Base-by-base conservation (phyloP, 208 protist species). In the Crithidia brevicula region DNA sequence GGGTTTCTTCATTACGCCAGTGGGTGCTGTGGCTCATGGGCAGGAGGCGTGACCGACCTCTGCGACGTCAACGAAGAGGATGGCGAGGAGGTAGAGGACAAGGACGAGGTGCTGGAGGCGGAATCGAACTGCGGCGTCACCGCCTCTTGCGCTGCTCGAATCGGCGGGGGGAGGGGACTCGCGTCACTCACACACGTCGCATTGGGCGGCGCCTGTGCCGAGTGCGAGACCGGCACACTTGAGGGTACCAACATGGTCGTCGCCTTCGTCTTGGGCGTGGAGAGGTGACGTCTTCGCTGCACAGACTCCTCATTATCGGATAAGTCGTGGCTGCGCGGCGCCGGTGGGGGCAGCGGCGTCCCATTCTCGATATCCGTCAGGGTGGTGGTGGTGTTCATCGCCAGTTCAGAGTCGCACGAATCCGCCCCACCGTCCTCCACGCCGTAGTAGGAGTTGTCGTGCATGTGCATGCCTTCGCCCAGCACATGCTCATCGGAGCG, bases 341-440 rank as follows among this genome's bases (percentile, higher is more conserved):
- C 10, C 27, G 36, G 49, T n/a, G n/a, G n/a, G n/a, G n/a, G n/a
- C 57, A 36, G 2, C 38, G 49, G 49, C 11, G 58, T 34, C 38
- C 18, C 27, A 25, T 16, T 50, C 25, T 20, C n/a, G 7, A 34
- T 45, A 18, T 51, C 58, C 11, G 27, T 61, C 20, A 51, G 36
- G 3, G 58, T 66, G 25, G 50, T 66, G 47, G 50, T 66, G 40
- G n/a, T n/a, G n/a, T n/a, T n/a, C n/a, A n/a, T n/a, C n/a, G 31
- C 51, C 22, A 49, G 0, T 13, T 15, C 59, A 11, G 58, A 59
- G 38, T 64, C 45, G 11, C 49, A 38, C 15, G 59, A 30, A 42
- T 42, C 68, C 20, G 47, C 50, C 31, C 13, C 34, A 16, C 20
- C 50, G 3, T 4, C 23, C 13, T 54, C 28, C 13, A 15, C 57